phyloP scores from a whole-genome alignment of 2,329 filamentous ascomycete genomes.

The Colletotrichum tamarilloi region DNA sequence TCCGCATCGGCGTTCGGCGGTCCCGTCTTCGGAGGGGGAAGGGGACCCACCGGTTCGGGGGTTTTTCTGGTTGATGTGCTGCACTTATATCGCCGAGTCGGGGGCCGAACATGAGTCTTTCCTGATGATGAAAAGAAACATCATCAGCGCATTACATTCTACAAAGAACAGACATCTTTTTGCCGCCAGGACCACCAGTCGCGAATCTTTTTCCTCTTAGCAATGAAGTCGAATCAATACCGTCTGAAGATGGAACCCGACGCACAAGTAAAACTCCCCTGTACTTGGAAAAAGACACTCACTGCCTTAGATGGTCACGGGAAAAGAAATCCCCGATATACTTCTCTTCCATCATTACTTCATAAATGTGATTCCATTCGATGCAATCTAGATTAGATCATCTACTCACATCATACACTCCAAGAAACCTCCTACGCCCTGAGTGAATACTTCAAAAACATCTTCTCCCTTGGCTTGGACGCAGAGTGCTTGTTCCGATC shows the following conservation, averaged over 20 bases:
- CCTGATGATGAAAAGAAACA: too few relatives aligned
- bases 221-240: not conserved
- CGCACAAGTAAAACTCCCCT: not conserved
- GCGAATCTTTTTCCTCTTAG: too few relatives aligned
- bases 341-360: not conserved
- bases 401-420: not conserved
- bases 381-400: not conserved
- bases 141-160: too few relatives aligned
- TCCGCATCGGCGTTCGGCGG: conserved; percentile 31
- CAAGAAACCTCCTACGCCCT: conserved; percentile 4
- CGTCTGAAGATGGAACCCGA: not conserved
- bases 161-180: fast-evolving
- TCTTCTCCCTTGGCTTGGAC: conserved; percentile 48
- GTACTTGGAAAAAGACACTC: not conserved
- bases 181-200: too few relatives aligned
- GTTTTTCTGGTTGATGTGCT: too few relatives aligned
- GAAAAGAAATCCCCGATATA: too few relatives aligned
- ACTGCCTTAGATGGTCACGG: too few relatives aligned
- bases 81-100: not conserved
- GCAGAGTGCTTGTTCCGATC: conserved; percentile 52
- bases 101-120: not conserved
- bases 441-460: conserved; percentile 49
- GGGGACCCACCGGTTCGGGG: not conserved
- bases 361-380: not conserved
- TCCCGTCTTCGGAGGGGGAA: not conserved